Conservation (phyloP, 2,329 filamentous ascomycete species). For the Coniochaeta sp. region DNA sequence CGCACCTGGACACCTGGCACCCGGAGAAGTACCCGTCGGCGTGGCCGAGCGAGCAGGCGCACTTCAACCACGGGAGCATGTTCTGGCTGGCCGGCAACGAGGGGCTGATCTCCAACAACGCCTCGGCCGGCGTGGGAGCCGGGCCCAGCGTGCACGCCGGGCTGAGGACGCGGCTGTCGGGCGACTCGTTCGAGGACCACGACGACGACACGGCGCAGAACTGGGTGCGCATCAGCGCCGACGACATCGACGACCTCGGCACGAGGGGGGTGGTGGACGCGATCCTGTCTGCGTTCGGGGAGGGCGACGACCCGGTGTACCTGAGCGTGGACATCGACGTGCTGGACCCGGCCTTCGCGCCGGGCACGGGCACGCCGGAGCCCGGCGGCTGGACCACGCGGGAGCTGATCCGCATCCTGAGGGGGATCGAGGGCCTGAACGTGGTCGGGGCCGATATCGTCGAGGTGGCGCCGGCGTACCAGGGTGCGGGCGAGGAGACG, state of each 20-base stretch:
- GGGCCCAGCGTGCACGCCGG: conserved; percentile 44
- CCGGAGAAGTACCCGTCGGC: conserved; percentile 32
- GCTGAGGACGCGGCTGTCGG: conserved; percentile 45
- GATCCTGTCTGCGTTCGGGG: conserved; percentile 50
- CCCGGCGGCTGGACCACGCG: conserved; percentile 75
- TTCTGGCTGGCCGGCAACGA: conserved; percentile 56
- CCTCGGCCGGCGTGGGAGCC: conserved; percentile 27
- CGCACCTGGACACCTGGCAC: conserved; percentile 69
- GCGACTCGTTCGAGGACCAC: conserved; percentile 38
- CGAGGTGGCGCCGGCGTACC: conserved; percentile 72
- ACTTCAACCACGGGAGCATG: conserved; percentile 56
- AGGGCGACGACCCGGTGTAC: conserved; percentile 46
- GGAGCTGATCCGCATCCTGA: conserved; percentile 66
- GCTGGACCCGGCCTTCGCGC: conserved; percentile 58
- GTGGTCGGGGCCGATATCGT: conserved; percentile 75
- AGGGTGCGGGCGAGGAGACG: conserved; percentile 66
- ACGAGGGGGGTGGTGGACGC: conserved; percentile 53
- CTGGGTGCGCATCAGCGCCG: conserved; percentile 48
- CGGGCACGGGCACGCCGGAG: conserved; percentile 69
- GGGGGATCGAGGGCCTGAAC: conserved; percentile 64
- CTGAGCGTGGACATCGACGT: conserved; percentile 77
- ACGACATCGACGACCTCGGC: conserved; percentile 67
- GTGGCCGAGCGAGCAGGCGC: conserved; percentile 8
- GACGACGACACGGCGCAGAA: conserved; percentile 51
- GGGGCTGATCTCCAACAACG: conserved; percentile 48